Evolutionary conservation across 2,329 filamentous ascomycete species (phyloP), one percentile per base, ranked within the genome.

Genomic region (Phoma sp.): DNA sequence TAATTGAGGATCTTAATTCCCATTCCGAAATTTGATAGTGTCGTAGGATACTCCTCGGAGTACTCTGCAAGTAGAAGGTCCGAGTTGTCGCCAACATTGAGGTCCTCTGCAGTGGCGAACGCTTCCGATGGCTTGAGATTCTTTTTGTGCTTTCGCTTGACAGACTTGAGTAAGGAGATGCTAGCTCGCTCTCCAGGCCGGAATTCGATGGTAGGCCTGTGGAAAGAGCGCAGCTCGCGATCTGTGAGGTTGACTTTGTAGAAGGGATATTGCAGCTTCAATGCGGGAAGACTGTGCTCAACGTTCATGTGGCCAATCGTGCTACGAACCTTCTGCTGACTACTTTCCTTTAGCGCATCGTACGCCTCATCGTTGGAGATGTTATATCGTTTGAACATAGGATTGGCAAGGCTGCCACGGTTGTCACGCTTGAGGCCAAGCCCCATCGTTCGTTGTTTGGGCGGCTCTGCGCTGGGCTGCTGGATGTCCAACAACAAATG

Each of bases 1-100:
- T 98, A 99, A 75, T 99, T 98, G 79, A 98, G 91, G 54, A 99
- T 84, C 47, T 92, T 89, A 73, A 89, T 96, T 47, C 93, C 93
- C 95, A 99, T 99, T 61, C 93, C 95, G 68, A 97, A 96, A 70
- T 96, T 97, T 38, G 93, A 97, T 58, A 99, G 80, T 55, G 96
- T 91, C 8, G 89, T 89, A 0, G 95, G 95, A 59, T 91, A 89
- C 68, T 97, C 92, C 75, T 99, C 95, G 7, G 91, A 96, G 73
- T 99, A 99, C 75, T 99, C 95, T 30, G 98, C 88, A 11, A 99
- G 83, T 4, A 97, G 83, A 18, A 91, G 88, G 37, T 87, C 89
- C 0, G 93, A 92, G 70, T 96, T 97, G 74, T 99, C 95, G 58
- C 86, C 89, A 64, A 97, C 80, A 24, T 90, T 91, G 14, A 99